Evolutionary conservation across 352 stramenopile genomes (phyloP).

Genomic region (Pythium monospermum): DNA sequence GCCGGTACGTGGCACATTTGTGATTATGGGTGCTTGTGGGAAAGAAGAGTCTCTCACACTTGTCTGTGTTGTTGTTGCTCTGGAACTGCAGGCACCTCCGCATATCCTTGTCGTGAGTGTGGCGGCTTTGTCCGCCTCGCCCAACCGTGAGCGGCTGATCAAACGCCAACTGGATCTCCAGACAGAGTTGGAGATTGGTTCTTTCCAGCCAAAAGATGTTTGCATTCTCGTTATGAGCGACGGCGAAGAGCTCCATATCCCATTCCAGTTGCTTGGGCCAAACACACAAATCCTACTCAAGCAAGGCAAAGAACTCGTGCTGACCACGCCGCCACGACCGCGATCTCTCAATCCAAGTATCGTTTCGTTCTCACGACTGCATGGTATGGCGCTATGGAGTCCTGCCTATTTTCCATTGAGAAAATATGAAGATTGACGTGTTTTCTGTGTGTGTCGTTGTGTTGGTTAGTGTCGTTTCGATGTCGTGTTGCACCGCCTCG

Average conservation of each 20-base stretch:
- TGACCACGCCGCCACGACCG: conserved; percentile 46
- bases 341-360: conserved; percentile 48
- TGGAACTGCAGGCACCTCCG: conserved; percentile 3
- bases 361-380: conserved; percentile 49
- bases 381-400: too few relatives aligned
- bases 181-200: conserved; percentile 45
- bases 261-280: conserved; percentile 39
- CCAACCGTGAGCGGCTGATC: conserved; percentile 43
- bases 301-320: conserved; percentile 44
- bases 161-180: conserved; percentile 56
- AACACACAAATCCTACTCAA: conserved; percentile 34
- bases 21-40: too few relatives aligned
- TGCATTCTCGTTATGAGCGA: conserved; percentile 70
- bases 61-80: background rate
- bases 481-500: conserved; percentile 31
- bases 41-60: too few relatives aligned
- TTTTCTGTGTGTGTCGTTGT: background rate
- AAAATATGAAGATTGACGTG: background rate
- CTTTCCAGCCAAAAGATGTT: conserved; percentile 47
- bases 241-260: conserved; percentile 66
- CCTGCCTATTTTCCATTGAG: background rate
- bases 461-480: conserved; percentile 41
- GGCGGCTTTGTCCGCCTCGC: conserved; percentile 23
- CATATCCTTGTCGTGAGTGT: conserved; percentile 54
- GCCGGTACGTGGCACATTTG: conserved; percentile 1